Evolutionary conservation across 1,284 basidiomycete species (phyloP).

Genomic region (Trichosporon inkin): DNA sequence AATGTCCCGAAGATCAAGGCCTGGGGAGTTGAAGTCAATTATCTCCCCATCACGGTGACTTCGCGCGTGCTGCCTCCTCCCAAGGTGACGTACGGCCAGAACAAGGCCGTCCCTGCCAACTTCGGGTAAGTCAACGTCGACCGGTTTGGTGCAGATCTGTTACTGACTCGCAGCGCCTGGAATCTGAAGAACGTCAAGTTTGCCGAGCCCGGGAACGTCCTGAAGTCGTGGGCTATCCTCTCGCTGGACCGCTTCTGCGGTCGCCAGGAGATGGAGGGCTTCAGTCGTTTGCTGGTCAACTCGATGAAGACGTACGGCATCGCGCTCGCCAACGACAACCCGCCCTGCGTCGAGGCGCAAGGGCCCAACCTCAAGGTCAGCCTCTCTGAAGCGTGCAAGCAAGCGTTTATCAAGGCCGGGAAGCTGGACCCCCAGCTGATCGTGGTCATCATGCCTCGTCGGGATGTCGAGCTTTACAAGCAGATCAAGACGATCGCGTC

Average conservation of each 20-base stretch:
- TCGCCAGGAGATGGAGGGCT: constrained; percentile 26
- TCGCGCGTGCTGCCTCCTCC: constrained; percentile 49
- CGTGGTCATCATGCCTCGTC: constrained; percentile 37
- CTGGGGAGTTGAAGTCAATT: constrained; percentile 51
- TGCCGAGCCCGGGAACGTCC: constrained; percentile 37
- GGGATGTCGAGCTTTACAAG: constrained; percentile 39
- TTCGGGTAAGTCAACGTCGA: constrained; percentile 29
- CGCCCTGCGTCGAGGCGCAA: neutral
- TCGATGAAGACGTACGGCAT: constrained; percentile 11
- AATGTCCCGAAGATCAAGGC: constrained; percentile 40
- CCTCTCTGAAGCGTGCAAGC: constrained; percentile 28
- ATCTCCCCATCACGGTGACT: constrained; percentile 36
- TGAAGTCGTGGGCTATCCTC: constrained; percentile 48
- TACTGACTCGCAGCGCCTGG: constrained; percentile 22
- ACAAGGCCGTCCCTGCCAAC: constrained; percentile 32
- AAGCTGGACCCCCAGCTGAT: constrained; percentile 46
- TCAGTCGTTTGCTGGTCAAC: constrained; percentile 22
- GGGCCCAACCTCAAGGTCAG: constrained; percentile 22
- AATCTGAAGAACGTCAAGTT: constrained; percentile 38
- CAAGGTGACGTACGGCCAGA: constrained; percentile 35
- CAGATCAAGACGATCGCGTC: constrained; percentile 47
- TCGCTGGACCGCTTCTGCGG: constrained; percentile 34
- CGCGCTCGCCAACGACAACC: neutral
- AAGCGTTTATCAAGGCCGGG: constrained; percentile 30
- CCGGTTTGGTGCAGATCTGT: too few relatives aligned